Base-by-base conservation (phyloP, 257 asterid species). In the Verbena officinalis region DNA sequence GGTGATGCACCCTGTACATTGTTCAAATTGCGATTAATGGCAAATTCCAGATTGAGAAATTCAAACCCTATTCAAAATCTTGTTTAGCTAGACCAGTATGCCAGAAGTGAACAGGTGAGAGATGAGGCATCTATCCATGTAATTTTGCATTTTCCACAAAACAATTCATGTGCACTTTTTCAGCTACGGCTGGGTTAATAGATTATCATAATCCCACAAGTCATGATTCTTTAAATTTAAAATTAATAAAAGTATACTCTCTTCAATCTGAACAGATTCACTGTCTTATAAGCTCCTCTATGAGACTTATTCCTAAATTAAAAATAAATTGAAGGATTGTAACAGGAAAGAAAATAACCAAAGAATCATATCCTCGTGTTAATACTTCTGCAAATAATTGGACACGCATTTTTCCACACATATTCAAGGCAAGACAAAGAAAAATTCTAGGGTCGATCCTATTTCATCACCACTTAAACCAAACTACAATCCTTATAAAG, bases 1-100 rank as follows among this genome's bases (percentile, higher is more conserved):
- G 31, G 88, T 84, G 75, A 84, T 84, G 80, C 88, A 84, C 68
- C 88, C 88, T 84, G 78, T 12, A 71, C 6, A 65, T 15, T 22
- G 36, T 23, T 30, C 5, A 19, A 20, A 6, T 15, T 3, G 58
- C 13, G 15, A 38, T 9, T 16, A 44, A 9, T 15, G 40, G n/a
- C 20, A 10, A 38, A 24, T 45, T 12, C 66, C 13, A 60, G 19
- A 34, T 34, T 15, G 7, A 24, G 39, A 24, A 5, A 40, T 33
- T 49, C 54, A n/a, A n/a, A n/a, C n/a, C n/a, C n/a, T n/a, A n/a
- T n/a, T n/a, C n/a, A n/a, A 17, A 21, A 55, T 73, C 67, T 39
- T 21, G 38, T 43, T 24, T 31, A 39, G 62, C 52, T 48, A 15
- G 19, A 55, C 3, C 10, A 45, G 45, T 9, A 52, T 46, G 13